Evolutionary conservation across 2,329 filamentous ascomycete genomes (phyloP).

Genomic region (Emergomyces orientalis): DNA sequence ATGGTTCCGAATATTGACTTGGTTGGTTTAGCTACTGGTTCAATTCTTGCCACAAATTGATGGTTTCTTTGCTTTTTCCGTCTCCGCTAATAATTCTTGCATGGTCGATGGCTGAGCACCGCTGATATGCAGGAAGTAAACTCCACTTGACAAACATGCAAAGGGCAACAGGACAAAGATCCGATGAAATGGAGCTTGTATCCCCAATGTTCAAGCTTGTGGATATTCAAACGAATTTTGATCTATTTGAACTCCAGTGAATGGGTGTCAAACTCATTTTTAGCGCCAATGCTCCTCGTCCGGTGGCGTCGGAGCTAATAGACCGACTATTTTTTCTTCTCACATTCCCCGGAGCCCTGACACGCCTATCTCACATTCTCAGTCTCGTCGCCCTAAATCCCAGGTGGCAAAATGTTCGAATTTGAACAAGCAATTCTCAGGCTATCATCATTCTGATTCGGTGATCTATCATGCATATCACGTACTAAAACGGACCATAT

Average conservation of each 20-base stretch:
- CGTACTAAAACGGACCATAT: neutral
- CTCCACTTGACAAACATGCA: neutral
- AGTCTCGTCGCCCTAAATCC: neutral
- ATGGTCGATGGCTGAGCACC: neutral
- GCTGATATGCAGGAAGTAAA: neutral
- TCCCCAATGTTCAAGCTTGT: neutral
- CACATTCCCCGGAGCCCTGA: neutral
- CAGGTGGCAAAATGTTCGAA: constrained; percentile 3
- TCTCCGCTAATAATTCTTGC: neutral
- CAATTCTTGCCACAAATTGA: neutral
- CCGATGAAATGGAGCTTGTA: neutral
- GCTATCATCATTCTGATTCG: neutral
- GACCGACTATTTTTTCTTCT: neutral
- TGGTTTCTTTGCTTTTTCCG: neutral
- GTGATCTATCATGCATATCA: neutral
- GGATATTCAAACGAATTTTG: neutral
- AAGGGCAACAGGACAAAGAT: neutral
- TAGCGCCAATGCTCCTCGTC: neutral
- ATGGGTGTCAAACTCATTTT: neutral
- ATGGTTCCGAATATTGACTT: neutral
- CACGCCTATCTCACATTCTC: neutral
- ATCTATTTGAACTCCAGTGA: neutral
- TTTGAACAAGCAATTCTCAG: neutral
- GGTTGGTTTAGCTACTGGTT: neutral
- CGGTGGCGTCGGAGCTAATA: constrained; percentile 3